Conservation (phyloP, 2,329 filamentous ascomycete genomes). For the Fusarium sacchari region DNA sequence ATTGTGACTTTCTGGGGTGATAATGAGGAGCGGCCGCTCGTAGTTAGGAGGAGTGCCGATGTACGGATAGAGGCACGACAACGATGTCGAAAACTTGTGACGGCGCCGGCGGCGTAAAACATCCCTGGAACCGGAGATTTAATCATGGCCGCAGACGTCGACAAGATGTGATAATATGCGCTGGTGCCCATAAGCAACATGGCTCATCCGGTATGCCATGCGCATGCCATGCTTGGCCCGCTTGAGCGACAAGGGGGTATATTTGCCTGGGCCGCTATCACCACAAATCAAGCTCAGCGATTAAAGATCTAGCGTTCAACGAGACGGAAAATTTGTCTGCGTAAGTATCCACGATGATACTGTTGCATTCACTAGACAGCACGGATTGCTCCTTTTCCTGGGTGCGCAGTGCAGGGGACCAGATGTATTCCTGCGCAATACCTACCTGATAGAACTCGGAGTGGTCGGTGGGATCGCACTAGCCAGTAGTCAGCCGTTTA, state of each 20-base stretch:
- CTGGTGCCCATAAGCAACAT: constrained; percentile 3
- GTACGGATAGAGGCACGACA: constrained; percentile 6
- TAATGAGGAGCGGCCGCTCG: constrained; percentile 32
- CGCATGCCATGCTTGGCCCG: background rate
- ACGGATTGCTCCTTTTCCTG: constrained; percentile 29
- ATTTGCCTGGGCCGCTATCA: constrained; percentile 6
- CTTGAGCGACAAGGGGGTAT: constrained; percentile 14
- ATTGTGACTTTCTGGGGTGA: constrained; percentile 11
- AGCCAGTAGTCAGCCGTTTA: constrained; percentile 31
- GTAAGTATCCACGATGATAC: constrained; percentile 47
- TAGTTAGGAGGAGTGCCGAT: constrained; percentile 9
- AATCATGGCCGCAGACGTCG: constrained; percentile 16
- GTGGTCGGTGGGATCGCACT: constrained; percentile 32
- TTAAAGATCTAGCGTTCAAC: constrained; percentile 21
- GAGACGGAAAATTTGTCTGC: constrained; percentile 36
- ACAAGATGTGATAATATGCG: constrained; percentile 21
- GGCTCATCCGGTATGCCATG: constrained; percentile 10
- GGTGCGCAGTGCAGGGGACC: constrained; percentile 24
- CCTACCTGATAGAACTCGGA: constrained; percentile 12
- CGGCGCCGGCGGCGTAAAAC: background rate
- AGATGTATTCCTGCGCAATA: constrained; percentile 29
- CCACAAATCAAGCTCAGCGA: constrained; percentile 5
- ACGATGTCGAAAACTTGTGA: constrained; percentile 10
- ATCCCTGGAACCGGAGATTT: constrained; percentile 31
- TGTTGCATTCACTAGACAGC: constrained; percentile 43